Conservation (phyloP, 208 protist genomes). For the Novymonas esmeraldas region DNA sequence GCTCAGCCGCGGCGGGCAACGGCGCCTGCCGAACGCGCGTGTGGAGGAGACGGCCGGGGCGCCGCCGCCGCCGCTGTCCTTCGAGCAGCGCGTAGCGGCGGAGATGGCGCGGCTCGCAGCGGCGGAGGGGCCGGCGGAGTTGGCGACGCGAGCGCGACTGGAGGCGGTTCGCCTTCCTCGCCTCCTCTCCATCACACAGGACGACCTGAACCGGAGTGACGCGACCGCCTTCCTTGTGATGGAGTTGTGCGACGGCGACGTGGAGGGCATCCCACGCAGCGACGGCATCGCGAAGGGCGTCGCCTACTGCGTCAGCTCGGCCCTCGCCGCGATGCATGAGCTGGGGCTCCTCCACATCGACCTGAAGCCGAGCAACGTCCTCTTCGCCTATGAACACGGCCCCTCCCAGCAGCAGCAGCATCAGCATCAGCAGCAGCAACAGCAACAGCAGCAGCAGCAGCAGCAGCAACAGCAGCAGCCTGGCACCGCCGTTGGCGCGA, state of each 20-base stretch:
- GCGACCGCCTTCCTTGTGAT: slow-evolving; percentile 79
- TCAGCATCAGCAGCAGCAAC: background rate
- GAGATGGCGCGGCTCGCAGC: slow-evolving; percentile 27
- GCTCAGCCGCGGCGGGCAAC: slow-evolving; percentile 15
- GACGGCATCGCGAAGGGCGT: slow-evolving; percentile 62
- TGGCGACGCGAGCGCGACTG: slow-evolving; percentile 33
- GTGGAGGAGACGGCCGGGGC: background rate
- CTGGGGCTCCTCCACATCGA: slow-evolving; percentile 85
- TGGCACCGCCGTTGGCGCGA: slow-evolving; percentile 15
- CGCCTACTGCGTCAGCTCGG: slow-evolving; percentile 80
- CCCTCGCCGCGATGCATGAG: slow-evolving; percentile 77
- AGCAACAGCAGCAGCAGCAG: slow-evolving; percentile 11
- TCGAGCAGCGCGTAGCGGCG: slow-evolving; percentile 25
- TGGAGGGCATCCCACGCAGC: slow-evolving; percentile 67
- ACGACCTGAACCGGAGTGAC: slow-evolving; percentile 69
- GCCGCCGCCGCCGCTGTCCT: slow-evolving; percentile 15
- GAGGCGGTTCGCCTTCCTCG: slow-evolving; percentile 54
- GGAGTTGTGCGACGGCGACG: slow-evolving; percentile 86
- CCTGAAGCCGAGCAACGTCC: slow-evolving; percentile 88
- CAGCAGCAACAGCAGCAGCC: background rate
- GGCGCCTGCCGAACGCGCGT: background rate
- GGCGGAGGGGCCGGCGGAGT: slow-evolving; percentile 29
- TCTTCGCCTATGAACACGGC: slow-evolving; percentile 75
- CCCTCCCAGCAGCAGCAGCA: slow-evolving; percentile 29
- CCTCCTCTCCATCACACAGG: slow-evolving; percentile 79